These are phyloP conservation scores for Suillus luteus DNA, from an alignment of 768 basidiomycete genomes.

Conservation along the genomic window DNA sequence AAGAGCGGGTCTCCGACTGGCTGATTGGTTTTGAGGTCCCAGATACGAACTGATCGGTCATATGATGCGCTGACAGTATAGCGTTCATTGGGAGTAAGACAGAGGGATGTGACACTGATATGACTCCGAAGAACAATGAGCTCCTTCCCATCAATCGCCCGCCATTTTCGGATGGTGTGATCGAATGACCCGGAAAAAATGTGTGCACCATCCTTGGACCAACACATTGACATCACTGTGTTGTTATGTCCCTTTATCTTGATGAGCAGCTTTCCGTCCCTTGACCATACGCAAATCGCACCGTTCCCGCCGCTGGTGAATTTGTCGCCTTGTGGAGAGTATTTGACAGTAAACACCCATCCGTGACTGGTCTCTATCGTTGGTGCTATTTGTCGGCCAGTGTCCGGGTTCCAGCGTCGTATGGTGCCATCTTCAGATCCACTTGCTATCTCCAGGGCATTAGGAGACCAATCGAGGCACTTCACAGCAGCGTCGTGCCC, in stretches of 20 bases:
- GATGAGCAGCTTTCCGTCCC: background rate
- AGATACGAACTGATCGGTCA: background rate
- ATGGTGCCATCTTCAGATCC: conserved; percentile 5
- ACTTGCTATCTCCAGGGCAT: conserved; percentile 17
- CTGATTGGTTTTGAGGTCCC: background rate
- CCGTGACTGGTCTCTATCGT: background rate
- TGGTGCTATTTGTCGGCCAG: background rate
- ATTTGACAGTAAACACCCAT: background rate
- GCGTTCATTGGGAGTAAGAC: background rate
- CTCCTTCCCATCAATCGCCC: background rate
- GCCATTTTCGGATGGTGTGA: background rate
- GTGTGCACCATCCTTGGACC: background rate
- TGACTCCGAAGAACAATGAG: background rate
- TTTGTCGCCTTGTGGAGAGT: no score
- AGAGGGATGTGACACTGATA: background rate
- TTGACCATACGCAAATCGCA: no score
- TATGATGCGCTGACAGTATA: background rate
- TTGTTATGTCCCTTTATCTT: background rate
- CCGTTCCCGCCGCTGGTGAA: no score
- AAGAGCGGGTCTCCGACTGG: conserved; percentile 46
- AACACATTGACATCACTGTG: background rate
- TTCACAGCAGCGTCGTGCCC: background rate
- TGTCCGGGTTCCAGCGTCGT: conserved; percentile 16
- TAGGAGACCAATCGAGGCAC: conserved; percentile 17
- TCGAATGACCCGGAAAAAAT: background rate